Evolutionary conservation across 129 eudicot genomes (phyloP), one percentile per base, ranked within the genome.

Genomic region (Dittrichia graveolens): DNA sequence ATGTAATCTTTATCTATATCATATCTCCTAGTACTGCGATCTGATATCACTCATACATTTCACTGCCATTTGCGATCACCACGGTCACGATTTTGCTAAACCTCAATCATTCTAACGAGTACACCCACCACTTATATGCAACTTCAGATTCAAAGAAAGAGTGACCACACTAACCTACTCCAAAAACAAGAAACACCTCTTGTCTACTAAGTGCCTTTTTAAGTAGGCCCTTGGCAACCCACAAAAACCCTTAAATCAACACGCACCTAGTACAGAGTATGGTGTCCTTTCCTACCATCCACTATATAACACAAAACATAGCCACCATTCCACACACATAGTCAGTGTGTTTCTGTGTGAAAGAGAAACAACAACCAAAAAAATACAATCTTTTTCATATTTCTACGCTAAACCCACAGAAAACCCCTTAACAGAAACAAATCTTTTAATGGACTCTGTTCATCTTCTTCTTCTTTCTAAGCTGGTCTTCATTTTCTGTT

Each of bases 231-330:
- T 67, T 19, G 43, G 19, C 67, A 68, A 67, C 77, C 77, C 65
- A 34, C 31, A 52, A 77, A 82, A 78, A 54, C 52, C 63, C 61
- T 73, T 47, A 69, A 37, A 74, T 73, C 74, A 13, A 71, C 77
- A 65, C 74, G 74, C 85, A 69, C 74, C 61, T 78, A 83, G 77
- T 71, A 75, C 80, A 63, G 42, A 62, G 61, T 75, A 68, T 71
- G 77, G 43, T 78, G 71, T 78, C 77, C 67, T 63, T 53, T 78
- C 65, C 43, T 37, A 52, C 49, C 61, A 38, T 18, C 68, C 80
- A 67, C 80, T 72, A 49, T 55, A 65, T 68, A 66, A 54, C 65
- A 57, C 82, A 71, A 66, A 64, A 66, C 79, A 65, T 50, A 49
- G 41, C 72, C 78, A 63, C 56, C 67, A 66, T 58, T 18, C 4